phyloP scores from a whole-genome alignment of 2,329 filamentous ascomycete species.

The Exserohilum rostratum region DNA sequence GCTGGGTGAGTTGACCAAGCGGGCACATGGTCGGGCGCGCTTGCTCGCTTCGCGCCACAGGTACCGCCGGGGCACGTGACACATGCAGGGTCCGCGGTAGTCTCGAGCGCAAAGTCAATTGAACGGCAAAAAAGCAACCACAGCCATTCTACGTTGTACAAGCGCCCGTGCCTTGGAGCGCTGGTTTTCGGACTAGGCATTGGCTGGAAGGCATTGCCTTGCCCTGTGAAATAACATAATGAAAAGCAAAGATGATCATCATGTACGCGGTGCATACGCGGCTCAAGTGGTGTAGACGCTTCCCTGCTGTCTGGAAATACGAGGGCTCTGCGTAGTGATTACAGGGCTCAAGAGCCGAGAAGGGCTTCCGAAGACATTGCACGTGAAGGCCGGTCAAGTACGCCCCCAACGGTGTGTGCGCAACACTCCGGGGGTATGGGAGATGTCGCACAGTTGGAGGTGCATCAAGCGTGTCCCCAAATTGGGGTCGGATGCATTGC shows the following conservation, averaged over 20 bases:
- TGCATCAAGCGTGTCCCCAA: neutral
- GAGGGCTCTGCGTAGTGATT: too few relatives aligned
- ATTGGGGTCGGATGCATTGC: constrained; percentile 4
- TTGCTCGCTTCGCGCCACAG: constrained; percentile 18
- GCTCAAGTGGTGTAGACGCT: neutral
- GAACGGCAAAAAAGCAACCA: neutral
- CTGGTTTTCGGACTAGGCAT: neutral
- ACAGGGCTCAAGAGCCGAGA: neutral
- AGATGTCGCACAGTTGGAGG: neutral
- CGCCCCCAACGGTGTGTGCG: too few relatives aligned
- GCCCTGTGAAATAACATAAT: neutral
- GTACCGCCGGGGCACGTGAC: constrained; percentile 19
- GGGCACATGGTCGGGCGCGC: constrained; percentile 12
- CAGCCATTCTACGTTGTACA: neutral
- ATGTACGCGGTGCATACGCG: neutral
- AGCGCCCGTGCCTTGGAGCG: neutral
- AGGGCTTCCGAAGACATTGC: neutral
- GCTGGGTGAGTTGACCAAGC: constrained; percentile 4
- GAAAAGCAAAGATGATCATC: neutral
- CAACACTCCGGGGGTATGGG: constrained; percentile 5
- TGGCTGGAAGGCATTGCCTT: neutral
- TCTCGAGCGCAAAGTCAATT: neutral
- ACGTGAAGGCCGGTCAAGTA: neutral
- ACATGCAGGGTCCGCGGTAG: constrained; percentile 11
- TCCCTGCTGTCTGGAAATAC: neutral